A percentile compares a stretch with the other conserved stretches of the same genome.
Conservation (phyloP, 345 rosid species). For the Streptanthus diversifolius region DNA sequence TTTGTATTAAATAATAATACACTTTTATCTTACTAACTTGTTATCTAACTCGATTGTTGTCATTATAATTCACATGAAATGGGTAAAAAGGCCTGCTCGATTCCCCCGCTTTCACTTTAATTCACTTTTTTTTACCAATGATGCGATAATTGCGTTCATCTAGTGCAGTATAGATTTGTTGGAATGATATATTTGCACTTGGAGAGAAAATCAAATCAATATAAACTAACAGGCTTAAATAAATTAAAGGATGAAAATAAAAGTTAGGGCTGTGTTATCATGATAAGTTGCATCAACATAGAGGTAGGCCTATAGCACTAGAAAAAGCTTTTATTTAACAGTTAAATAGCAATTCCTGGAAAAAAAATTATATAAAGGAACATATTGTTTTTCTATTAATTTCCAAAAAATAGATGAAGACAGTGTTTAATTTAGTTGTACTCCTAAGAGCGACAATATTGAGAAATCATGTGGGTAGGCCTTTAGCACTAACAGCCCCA, state of each 20-base stretch:
- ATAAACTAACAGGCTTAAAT: neutral
- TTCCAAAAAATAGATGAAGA: slow-evolving; percentile 12
- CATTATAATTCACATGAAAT: neutral
- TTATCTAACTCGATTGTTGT: neutral
- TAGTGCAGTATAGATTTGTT: slow-evolving; percentile 3
- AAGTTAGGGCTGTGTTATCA: slow-evolving; percentile 26
- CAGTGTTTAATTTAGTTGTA: slow-evolving; percentile 29
- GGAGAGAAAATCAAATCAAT: neutral
- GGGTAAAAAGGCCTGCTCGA: neutral
- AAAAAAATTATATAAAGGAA: neutral
- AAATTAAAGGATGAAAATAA: neutral
- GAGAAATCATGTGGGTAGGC: slow-evolving; percentile 35
- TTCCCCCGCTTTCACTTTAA: neutral
- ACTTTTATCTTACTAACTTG: neutral
- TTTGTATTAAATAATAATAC: neutral
- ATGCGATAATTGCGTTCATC: slow-evolving; percentile 19
- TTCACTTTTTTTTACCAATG: neutral
- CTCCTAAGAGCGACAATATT: slow-evolving; percentile 29
- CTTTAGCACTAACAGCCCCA: slow-evolving; percentile 14
- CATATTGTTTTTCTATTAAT: neutral
- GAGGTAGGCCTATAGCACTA: slow-evolving; percentile 27
- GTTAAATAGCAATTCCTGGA: neutral
- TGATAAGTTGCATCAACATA: slow-evolving; percentile 34
- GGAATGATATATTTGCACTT: slow-evolving; percentile 2
- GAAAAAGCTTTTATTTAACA: slow-evolving; percentile 5